phyloP scores from a whole-genome alignment of 2,329 filamentous ascomycete genomes.

The Ceratocystis ficicola region DNA sequence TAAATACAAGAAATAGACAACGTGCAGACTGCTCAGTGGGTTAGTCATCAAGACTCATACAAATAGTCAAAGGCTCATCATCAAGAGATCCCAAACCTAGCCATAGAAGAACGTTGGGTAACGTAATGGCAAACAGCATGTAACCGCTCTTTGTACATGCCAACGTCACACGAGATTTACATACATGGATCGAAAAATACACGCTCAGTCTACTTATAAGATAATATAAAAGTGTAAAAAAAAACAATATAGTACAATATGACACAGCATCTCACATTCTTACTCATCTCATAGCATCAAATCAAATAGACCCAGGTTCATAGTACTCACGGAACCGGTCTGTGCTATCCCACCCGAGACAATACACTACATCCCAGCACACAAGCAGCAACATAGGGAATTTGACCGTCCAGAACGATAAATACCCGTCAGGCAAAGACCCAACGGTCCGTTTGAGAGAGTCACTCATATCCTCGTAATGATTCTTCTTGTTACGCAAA shows the following conservation, averaged over 20 bases:
- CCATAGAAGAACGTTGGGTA: too few species aligned
- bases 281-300: constrained; percentile 21
- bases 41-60: too few species aligned
- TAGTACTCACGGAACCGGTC: constrained; percentile 65
- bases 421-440: constrained; percentile 63
- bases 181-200: neutral
- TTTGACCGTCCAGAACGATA: constrained; percentile 67
- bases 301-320: constrained; percentile 30
- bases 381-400: constrained; percentile 69
- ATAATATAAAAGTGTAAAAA: neutral
- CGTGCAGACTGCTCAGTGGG: too few species aligned
- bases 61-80: too few species aligned
- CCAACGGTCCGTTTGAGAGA: constrained; percentile 59
- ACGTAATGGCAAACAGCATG: too few species aligned
- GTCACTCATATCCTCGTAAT: constrained; percentile 92
- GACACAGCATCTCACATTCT: neutral
- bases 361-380: constrained; percentile 64
- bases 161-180: too few species aligned
- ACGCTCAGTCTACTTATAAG: neutral
- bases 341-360: constrained; percentile 49
- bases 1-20: too few species aligned
- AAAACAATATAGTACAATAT: neutral
- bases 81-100: too few species aligned
- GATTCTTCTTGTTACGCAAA: constrained; percentile 89
- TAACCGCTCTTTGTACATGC: too few species aligned